Conservation (phyloP, 179 eudicot species). For the Vitellaria paradoxa region DNA sequence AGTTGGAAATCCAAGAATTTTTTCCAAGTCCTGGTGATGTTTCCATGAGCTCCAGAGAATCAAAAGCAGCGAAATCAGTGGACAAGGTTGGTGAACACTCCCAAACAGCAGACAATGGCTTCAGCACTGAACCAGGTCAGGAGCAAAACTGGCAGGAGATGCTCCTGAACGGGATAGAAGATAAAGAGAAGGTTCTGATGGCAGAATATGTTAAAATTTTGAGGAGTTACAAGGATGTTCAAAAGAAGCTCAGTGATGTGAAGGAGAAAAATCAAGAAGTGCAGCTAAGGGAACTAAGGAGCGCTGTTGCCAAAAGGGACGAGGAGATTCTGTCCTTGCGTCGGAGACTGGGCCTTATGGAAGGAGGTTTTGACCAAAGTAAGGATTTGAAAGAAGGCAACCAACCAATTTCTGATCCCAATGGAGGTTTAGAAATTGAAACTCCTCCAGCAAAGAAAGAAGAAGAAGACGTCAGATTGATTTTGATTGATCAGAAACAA, state of each 20-base stretch:
- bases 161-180: conserved; percentile 55
- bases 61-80: not conserved
- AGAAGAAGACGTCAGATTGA: conserved; percentile 25
- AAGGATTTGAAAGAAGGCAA: conserved; percentile 25
- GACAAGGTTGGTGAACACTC: not conserved
- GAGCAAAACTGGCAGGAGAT: conserved; percentile 55
- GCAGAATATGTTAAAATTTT: conserved; percentile 60
- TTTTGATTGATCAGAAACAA: conserved; percentile 22
- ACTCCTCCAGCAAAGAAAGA: conserved; percentile 11
- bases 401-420: not conserved
- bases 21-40: not conserved
- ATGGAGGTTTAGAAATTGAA: conserved; percentile 37
- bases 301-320: conserved; percentile 57
- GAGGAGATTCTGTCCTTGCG: conserved; percentile 56
- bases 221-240: conserved; percentile 56
- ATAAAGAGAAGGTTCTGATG: conserved; percentile 63
- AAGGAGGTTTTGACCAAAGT: conserved; percentile 36
- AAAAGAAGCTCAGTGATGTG: conserved; percentile 52
- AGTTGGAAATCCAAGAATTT: conserved; percentile 3
- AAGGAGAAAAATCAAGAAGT: conserved; percentile 50
- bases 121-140: conserved; percentile 22
- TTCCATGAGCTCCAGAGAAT: not conserved
- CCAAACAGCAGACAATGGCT: not conserved
- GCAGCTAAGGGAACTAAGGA: conserved; percentile 51
- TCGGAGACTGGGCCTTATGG: conserved; percentile 41